Base-by-base conservation (phyloP, 202 grass and related monocot genomes). In the Dendrocalamus latiflorus region DNA sequence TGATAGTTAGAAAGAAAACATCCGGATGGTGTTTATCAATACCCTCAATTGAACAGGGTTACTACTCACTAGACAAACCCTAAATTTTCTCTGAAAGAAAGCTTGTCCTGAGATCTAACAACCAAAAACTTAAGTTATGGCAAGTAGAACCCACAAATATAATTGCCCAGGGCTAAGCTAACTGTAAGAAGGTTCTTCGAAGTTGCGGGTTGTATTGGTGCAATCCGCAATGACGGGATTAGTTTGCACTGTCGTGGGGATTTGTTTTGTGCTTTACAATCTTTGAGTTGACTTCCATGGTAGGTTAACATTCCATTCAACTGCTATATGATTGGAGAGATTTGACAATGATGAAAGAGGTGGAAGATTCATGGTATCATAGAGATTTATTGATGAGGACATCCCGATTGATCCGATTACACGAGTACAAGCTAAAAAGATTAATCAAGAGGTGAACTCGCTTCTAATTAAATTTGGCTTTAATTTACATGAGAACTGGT, bases 341-440 rank as follows among this genome's bases (percentile, higher is more conserved):
- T 84, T 76, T 50, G 72, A 84, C 17, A 84, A 8, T 15, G 72
- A 76, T 20, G 25, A 57, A 18, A 75, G 18, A 34, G 34, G 6
- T 10, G 13, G 25, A 67, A 33, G 37, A 51, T 55, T 20, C 53
- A 55, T 22, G 53, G 20, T 21, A 55, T 55, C 53, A 3, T 22
- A 55, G 18, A 51, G 49, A 51, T 51, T 18, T 30, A 30, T 30
- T 30, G 30, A 30, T 30, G 30, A 30, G 3, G 30, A 30, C 30
- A 30, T 30, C 30, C 0, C 3, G 30, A 30, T 30, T 30, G 3
- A 0, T 30, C 30, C 3, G 30, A 30, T 30, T 30, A 30, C 0
- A 30, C 3, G 30, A 30, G 30, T 0, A 30, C 2, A 0, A 30
- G 3, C 30, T 30, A 30, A 30, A 30, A 30, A 30, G 3, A 30